Evolutionary conservation across 23 red algal genomes (phyloP).

Genomic region (Gracilaria vermiculophylla): DNA sequence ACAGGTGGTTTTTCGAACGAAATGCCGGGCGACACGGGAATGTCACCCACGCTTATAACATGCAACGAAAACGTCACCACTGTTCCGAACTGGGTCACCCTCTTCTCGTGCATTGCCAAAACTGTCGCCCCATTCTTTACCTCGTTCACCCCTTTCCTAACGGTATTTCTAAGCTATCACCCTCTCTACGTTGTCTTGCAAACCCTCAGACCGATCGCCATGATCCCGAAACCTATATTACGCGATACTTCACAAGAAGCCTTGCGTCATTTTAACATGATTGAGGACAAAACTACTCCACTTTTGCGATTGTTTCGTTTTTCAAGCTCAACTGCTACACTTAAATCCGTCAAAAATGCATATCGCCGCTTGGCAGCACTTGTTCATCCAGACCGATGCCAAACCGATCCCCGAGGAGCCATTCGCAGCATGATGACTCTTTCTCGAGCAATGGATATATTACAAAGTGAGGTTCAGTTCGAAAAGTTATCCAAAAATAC

Average conservation of each 20-base stretch:
- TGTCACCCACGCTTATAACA: not conserved
- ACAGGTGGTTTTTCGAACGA: not conserved
- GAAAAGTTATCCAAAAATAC: not conserved
- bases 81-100: no score
- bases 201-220: constrained; percentile 1
- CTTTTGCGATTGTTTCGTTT: not conserved
- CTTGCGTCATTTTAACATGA: not conserved
- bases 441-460: not conserved
- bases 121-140: no score
- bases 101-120: no score
- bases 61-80: no score
- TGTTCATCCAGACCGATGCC: not conserved
- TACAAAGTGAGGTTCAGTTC: not conserved
- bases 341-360: not conserved
- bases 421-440: not conserved
- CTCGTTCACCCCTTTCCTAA: no score
- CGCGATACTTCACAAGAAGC: not conserved
- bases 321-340: not conserved
- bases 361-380: not conserved
- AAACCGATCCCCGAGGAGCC: not conserved
- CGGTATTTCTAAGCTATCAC: no score
- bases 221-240: not conserved
- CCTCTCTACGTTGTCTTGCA: not conserved
- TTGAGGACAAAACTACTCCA: not conserved
- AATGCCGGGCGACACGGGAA: no score